Conservation (phyloP, 202 grass and related monocot genomes). For the Setaria italica region DNA sequence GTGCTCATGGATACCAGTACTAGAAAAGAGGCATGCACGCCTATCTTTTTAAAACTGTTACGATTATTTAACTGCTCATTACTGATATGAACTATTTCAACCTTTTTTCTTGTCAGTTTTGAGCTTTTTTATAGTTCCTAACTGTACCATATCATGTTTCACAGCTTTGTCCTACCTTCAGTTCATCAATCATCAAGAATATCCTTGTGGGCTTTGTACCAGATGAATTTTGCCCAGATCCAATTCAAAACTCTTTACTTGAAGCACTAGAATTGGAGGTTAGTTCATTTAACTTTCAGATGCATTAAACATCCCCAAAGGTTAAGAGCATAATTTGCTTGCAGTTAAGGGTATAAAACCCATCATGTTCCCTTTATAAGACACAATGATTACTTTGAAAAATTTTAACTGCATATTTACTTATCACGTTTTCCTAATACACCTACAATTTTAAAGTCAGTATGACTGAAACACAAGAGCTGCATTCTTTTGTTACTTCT, state of each 20-base stretch:
- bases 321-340: constrained; percentile 10
- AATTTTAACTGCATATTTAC: neutral
- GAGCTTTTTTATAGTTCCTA: neutral
- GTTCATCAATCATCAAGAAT: constrained; percentile 68
- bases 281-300: constrained; percentile 47
- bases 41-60: neutral
- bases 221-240: constrained; percentile 95
- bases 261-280: constrained; percentile 83
- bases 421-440: neutral
- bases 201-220: constrained; percentile 75
- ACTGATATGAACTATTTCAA: neutral
- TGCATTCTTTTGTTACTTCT: neutral
- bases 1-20: constrained; percentile 74
- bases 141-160: constrained; percentile 30
- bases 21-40: constrained; percentile 73
- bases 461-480: neutral
- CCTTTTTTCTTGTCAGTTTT: neutral
- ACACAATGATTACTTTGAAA: neutral
- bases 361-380: neutral
- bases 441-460: neutral
- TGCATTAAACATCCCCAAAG: constrained; percentile 5
- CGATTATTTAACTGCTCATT: neutral
- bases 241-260: constrained; percentile 69
- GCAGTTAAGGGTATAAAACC: constrained; percentile 15
- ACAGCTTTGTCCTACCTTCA: constrained; percentile 91